Conservation (phyloP, 257 asterid genomes). For the Mitragyna speciosa region DNA sequence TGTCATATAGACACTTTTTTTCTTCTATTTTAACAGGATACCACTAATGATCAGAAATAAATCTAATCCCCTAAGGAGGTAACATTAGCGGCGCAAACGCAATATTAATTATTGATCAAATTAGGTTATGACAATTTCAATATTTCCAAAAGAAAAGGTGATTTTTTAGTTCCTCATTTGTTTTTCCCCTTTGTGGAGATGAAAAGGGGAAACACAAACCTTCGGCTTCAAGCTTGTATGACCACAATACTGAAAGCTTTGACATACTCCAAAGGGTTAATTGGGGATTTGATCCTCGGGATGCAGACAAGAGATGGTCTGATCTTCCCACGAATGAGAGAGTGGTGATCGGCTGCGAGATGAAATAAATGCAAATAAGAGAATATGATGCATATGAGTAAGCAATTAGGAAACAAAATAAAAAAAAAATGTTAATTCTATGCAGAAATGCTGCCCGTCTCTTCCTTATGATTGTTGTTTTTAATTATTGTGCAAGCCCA, state of each 20-base stretch:
- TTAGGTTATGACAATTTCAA: background rate
- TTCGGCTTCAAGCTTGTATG: conserved; percentile 73
- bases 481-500: background rate
- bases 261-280: conserved; percentile 77
- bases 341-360: conserved; percentile 55
- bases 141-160: background rate
- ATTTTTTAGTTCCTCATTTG: background rate
- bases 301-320: conserved; percentile 68
- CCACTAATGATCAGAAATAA: background rate
- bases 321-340: conserved; percentile 84
- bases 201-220: conserved; percentile 41
- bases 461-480: background rate
- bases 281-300: conserved; percentile 65
- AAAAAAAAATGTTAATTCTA: background rate
- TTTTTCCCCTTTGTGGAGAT: background rate
- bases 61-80: background rate
- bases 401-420: background rate
- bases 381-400: background rate
- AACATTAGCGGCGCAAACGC: background rate
- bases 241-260: conserved; percentile 59
- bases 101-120: background rate
- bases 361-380: conserved; percentile 18
- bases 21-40: background rate
- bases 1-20: background rate
- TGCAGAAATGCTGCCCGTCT: background rate